A percentile compares a stretch with the other conserved stretches of the same genome.
phyloP scores from a whole-genome alignment of 495 filamentous ascomycete species.

The Usnea hakonensis region DNA sequence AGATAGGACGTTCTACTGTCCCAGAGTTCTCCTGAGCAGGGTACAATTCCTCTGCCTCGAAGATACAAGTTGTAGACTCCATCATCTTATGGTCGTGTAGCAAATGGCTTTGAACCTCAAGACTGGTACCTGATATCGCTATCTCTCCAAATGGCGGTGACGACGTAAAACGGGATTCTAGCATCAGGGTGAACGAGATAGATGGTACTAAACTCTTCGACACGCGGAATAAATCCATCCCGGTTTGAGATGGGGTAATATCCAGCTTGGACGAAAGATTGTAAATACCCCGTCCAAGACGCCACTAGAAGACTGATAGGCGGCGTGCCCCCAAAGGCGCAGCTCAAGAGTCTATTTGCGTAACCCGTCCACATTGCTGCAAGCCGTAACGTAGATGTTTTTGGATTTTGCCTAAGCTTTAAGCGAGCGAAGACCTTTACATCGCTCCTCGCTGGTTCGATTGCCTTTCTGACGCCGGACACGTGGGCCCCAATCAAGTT shows the following conservation, averaged over 20 bases:
- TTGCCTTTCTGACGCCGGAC: slow-evolving; percentile 15
- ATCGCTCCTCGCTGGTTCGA: neutral
- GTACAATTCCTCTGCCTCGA: too few species aligned
- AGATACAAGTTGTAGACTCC: too few species aligned
- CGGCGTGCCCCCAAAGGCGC: neutral
- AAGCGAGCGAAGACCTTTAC: neutral
- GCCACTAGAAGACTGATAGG: slow-evolving; percentile 18
- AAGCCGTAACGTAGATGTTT: neutral
- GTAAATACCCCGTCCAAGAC: slow-evolving; percentile 17
- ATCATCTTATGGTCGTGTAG: neutral
- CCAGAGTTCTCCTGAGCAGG: too few species aligned
- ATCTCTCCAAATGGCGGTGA: neutral
- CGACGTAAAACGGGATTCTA: neutral
- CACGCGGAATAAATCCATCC: neutral
- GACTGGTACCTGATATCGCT: neutral
- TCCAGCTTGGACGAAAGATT: slow-evolving; percentile 21
- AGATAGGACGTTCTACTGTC: too few species aligned
- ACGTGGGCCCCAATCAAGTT: slow-evolving; percentile 21
- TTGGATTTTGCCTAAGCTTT: neutral
- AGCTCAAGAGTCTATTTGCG: neutral
- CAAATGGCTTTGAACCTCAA: neutral
- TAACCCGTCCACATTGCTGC: neutral
- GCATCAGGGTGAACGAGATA: neutral
- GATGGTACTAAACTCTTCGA: neutral
- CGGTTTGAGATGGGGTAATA: slow-evolving; percentile 9